phyloP scores from a whole-genome alignment of 78 protist species.

The Emiliania huxleyi region DNA sequence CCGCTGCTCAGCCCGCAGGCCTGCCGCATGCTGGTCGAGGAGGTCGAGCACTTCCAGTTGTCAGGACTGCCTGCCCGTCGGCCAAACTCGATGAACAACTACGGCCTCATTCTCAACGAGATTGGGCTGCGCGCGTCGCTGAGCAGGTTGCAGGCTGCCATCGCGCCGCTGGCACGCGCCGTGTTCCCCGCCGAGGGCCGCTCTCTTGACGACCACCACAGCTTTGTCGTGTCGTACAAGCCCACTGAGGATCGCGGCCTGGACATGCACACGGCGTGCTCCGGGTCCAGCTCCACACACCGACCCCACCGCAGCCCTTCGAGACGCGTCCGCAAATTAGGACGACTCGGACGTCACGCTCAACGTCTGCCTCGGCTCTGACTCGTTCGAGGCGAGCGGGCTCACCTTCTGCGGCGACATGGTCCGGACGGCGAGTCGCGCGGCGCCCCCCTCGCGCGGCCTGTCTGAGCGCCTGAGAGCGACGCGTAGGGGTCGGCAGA shows the following conservation, averaged over 20 bases:
- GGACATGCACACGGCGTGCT: slow-evolving; percentile 71
- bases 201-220: slow-evolving; percentile 55
- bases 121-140: slow-evolving; percentile 61
- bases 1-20: not conserved
- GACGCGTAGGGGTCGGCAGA: too few species aligned
- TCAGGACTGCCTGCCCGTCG: slow-evolving; percentile 53
- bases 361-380: too few species aligned
- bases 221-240: slow-evolving; percentile 64
- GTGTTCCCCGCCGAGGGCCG: not conserved
- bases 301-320: too few species aligned
- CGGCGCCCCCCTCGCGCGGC: too few species aligned
- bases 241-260: slow-evolving; percentile 55
- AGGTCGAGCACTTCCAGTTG: slow-evolving; percentile 53
- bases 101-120: slow-evolving; percentile 64
- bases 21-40: slow-evolving; percentile 34
- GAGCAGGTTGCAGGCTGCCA: not conserved
- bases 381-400: not conserved
- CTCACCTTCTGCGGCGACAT: slow-evolving; percentile 59
- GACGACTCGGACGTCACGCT: too few species aligned
- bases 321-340: too few species aligned
- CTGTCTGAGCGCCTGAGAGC: too few species aligned
- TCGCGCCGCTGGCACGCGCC: not conserved
- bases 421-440: too few species aligned
- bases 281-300: slow-evolving; percentile 42
- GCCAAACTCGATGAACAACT: too few species aligned